phyloP scores from a whole-genome alignment of 192 early-diverging fungal species.

The Endogone sp. region DNA sequence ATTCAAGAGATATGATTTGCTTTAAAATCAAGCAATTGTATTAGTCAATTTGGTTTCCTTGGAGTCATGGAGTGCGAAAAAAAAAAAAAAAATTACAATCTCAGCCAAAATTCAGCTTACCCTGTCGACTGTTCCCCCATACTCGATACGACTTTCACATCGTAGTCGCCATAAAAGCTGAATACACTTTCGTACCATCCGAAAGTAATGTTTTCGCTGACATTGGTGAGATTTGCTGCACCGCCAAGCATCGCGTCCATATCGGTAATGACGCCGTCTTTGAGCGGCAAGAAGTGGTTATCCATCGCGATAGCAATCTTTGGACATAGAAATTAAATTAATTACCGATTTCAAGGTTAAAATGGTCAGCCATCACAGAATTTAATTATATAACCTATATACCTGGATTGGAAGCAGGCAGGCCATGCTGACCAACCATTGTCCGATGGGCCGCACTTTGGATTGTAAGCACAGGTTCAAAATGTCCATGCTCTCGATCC shows the following conservation, averaged over 20 bases:
- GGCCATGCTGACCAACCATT: background rate
- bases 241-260: background rate
- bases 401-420: background rate
- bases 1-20: conserved; percentile 19
- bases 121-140: conserved; percentile 24
- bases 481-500: background rate
- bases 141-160: conserved; percentile 15
- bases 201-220: background rate
- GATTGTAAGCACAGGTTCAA: background rate
- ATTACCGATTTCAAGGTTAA: background rate
- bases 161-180: conserved; percentile 7
- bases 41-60: background rate
- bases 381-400: background rate
- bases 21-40: background rate
- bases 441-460: background rate
- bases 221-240: background rate
- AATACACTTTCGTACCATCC: conserved; percentile 5
- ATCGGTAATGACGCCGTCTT: conserved; percentile 8
- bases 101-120: background rate
- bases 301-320: conserved; percentile 16
- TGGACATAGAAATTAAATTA: background rate
- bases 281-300: conserved; percentile 10
- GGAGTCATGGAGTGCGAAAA: too few species aligned
- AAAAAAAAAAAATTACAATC: too few species aligned
- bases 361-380: background rate